Evolutionary conservation across 2,329 filamentous ascomycete species (phyloP).

Genomic region (Coniochaeta hoffmannii): DNA sequence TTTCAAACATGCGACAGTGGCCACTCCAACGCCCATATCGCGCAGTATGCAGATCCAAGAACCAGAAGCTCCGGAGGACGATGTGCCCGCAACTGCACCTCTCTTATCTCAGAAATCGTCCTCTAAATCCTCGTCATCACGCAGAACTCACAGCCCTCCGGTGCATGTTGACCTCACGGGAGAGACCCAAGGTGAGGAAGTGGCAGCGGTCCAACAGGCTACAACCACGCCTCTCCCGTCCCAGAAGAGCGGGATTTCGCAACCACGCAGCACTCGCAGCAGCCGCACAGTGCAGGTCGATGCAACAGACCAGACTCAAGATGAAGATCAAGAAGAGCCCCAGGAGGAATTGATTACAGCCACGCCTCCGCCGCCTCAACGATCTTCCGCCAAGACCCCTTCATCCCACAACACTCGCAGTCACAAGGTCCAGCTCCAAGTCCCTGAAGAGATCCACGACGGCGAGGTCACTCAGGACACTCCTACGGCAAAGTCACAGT

Average conservation of each 20-base stretch:
- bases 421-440: not conserved
- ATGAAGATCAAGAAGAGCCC: not conserved
- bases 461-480: not conserved
- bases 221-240: not conserved
- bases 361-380: not conserved
- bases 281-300: not conserved
- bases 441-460: not conserved
- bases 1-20: not conserved
- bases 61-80: not conserved
- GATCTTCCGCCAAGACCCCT: not conserved
- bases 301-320: not conserved
- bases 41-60: constrained; percentile 3
- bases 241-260: not conserved
- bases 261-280: not conserved
- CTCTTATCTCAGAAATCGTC: not conserved
- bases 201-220: no score
- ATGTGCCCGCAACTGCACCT: not conserved
- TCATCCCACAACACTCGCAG: not conserved
- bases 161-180: no score
- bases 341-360: not conserved
- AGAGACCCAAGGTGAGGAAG: no score
- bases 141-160: no score
- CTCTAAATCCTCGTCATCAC: no score
- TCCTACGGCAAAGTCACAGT: constrained; percentile 17
- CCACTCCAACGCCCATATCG: constrained; percentile 6